Percentiles rank a stretch among this genome's conserved stretches.
Conservation (phyloP, 306 rosid species). For the Rosa chinensis region DNA sequence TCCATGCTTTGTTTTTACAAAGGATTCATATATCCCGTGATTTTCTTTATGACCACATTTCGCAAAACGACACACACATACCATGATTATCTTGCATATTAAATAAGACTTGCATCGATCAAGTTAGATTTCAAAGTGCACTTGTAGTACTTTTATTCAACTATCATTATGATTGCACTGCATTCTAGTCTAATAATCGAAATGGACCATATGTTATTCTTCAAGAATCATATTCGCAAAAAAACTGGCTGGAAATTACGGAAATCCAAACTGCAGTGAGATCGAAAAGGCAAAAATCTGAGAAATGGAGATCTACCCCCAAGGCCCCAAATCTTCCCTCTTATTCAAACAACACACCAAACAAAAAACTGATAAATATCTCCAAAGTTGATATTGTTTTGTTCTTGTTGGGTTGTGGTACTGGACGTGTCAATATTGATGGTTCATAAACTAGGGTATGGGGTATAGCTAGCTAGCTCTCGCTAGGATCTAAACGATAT, state of each 20-base stretch:
- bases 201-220: neutral
- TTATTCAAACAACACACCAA: neutral
- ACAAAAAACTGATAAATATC: neutral
- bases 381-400: neutral
- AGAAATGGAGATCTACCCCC: neutral
- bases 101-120: neutral
- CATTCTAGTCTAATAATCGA: neutral
- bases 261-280: neutral
- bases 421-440: neutral
- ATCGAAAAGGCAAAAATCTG: neutral
- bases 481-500: neutral
- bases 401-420: neutral
- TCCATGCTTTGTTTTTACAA: neutral
- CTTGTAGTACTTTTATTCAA: neutral
- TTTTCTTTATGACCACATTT: neutral
- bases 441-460: neutral
- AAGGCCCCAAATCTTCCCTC: neutral
- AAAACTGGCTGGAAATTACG: neutral
- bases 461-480: neutral
- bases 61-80: neutral
- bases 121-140: neutral
- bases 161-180: neutral
- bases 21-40: neutral
- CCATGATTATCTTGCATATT: neutral
- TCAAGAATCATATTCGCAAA: neutral